Percentiles rank a stretch among this genome's conserved stretches.
phyloP scores from a whole-genome alignment of 179 eudicot genomes.

The Beta corolliflora region DNA sequence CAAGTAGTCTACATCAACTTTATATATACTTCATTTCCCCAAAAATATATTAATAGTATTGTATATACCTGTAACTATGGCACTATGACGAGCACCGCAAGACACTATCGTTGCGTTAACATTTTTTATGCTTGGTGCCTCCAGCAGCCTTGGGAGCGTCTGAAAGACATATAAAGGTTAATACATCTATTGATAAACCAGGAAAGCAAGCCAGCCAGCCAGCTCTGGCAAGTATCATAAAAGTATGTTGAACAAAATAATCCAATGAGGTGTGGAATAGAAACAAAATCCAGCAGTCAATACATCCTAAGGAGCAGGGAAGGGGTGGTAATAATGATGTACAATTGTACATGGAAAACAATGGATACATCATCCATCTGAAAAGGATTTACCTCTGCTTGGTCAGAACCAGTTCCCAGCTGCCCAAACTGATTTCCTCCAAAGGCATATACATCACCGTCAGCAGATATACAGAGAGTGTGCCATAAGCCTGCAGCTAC shows the following conservation, averaged over 20 bases:
- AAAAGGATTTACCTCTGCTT: constrained; percentile 74
- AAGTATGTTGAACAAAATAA: background rate
- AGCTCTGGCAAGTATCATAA: background rate
- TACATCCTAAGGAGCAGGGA: background rate
- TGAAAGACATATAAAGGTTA: constrained; percentile 22
- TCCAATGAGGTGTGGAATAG: background rate
- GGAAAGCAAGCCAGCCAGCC: background rate
- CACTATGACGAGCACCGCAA: constrained; percentile 97
- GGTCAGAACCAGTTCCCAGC: constrained; percentile 92
- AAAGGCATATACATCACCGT: constrained; percentile 84
- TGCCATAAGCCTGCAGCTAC: constrained; percentile 99
- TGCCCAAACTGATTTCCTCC: constrained; percentile 99
- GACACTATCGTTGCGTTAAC: constrained; percentile 64
- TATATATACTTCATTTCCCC: background rate
- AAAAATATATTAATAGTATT: too few relatives aligned
- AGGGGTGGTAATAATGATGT: background rate
- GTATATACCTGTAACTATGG: constrained; percentile 73
- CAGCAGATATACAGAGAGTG: constrained; percentile 80
- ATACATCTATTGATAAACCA: background rate
- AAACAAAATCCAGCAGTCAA: background rate
- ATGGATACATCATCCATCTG: background rate
- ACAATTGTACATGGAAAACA: background rate
- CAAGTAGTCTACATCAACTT: background rate
- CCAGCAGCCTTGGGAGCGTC: constrained; percentile 90
- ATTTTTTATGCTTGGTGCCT: constrained; percentile 77